Conservation (phyloP, 768 basidiomycete genomes). For the Neoboletus magnificus region DNA sequence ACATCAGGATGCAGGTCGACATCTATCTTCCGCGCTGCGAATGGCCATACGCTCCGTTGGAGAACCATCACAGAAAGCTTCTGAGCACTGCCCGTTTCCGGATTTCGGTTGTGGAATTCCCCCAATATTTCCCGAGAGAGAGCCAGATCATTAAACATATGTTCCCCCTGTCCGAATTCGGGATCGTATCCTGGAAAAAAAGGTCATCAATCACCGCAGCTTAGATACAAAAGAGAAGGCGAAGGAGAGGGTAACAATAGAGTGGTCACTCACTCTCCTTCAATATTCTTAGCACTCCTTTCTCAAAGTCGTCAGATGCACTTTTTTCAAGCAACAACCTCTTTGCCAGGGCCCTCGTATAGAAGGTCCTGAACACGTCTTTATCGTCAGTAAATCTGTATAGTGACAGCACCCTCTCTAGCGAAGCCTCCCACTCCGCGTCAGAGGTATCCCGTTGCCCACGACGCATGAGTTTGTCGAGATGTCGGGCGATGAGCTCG, state of each 20-base stretch:
- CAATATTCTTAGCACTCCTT: constrained; percentile 77
- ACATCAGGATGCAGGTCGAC: constrained; percentile 56
- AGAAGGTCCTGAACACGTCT: constrained; percentile 92
- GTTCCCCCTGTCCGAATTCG: constrained; percentile 89
- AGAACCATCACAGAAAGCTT: constrained; percentile 76
- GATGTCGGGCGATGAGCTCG: constrained; percentile 88
- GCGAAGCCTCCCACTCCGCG: constrained; percentile 53
- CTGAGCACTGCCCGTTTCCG: constrained; percentile 36
- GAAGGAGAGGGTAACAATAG: too few relatives aligned
- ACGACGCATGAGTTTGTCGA: constrained; percentile 83
- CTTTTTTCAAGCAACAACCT: constrained; percentile 79
- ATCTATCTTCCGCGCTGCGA: constrained; percentile 48
- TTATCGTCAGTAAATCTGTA: constrained; percentile 90
- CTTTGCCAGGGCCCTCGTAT: constrained; percentile 85
- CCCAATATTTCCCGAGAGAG: constrained; percentile 71
- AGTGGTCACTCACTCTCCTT: constrained; percentile 60
- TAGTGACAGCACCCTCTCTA: constrained; percentile 67
- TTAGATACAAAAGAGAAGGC: neutral
- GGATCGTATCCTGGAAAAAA: constrained; percentile 80
- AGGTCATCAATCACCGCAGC: constrained; percentile 14
- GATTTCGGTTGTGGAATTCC: constrained; percentile 55
- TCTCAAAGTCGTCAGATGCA: constrained; percentile 86
- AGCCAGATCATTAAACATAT: constrained; percentile 91
- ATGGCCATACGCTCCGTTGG: constrained; percentile 90
- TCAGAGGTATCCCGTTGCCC: constrained; percentile 75